Base-by-base conservation (phyloP, 192 early-diverging fungal species). In the Backusella sp. region DNA sequence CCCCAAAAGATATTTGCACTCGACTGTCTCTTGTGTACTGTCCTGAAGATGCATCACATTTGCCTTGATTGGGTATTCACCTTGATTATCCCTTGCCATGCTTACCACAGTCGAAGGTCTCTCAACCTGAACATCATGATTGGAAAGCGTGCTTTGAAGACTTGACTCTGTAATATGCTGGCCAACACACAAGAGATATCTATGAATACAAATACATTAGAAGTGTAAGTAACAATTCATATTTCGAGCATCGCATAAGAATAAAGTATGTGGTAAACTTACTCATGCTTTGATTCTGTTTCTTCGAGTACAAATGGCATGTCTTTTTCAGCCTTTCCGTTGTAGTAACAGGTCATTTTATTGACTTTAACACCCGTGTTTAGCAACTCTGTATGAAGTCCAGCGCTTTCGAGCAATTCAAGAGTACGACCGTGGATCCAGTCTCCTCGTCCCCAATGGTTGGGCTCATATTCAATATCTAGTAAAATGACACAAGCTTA, bases 141-240 rank as follows among this genome's bases (percentile, higher is more conserved):
- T 26, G 7, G 79, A 73, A 23, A 80, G 56, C 14, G 23, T 21
- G 41, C 52, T 71, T 66, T 80, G 79, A 12, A 80, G 72, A 39
- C 35, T 67, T 8, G 59, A 49, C 56, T 80, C 79, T 17, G 79
- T 80, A 69, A 80, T 80, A 46, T 80, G 79, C n/a, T 80, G 79
- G 17, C 75, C 79, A 32, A 80, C 79, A 73, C 79, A 76, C 1
- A 76, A 42, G 11, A 80, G 37, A 41, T 76, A 76, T 66, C 78
- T 80, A 36, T 46, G 11, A 12, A 34, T 8, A 59, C 39, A 17
- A 0, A 8, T 26, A 6, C 12, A 21, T 14, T 21, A 68, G 0
- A 21, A 68, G 8, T 21, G 26, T 37, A 6, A 65, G 28, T 32
- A 59, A 17, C 19, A 12, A 4, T n/a, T 12, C 7, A 77, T 4